Evolutionary conservation across 2,329 filamentous ascomycete genomes (phyloP).

Genomic region (Aspergillus pseudoglaucus): DNA sequence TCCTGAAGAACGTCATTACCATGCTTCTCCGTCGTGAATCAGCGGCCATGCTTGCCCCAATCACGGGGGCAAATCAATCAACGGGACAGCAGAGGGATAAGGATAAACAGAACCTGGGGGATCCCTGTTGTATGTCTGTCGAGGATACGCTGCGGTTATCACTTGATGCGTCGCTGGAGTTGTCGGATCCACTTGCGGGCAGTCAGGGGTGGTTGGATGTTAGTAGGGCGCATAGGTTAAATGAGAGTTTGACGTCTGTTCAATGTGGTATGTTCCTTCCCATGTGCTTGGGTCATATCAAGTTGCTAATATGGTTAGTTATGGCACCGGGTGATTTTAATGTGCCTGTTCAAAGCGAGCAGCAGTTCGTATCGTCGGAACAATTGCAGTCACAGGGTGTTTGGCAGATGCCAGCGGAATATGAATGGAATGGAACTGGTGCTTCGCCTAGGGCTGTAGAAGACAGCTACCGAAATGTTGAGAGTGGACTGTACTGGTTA

Average conservation of each 20-base stretch:
- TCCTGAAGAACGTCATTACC: constrained; percentile 18
- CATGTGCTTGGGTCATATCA: neutral
- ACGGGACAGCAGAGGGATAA: neutral
- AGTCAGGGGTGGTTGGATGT: constrained; percentile 7
- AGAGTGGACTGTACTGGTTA: constrained; percentile 24
- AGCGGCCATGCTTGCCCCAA: constrained; percentile 16
- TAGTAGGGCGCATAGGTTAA: constrained; percentile 12
- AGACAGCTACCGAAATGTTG: constrained; percentile 6
- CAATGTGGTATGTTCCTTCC: constrained; percentile 13
- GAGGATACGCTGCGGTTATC: constrained; percentile 19
- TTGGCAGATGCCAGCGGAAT: constrained; percentile 4
- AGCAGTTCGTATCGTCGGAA: neutral
- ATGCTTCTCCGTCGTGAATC: constrained; percentile 21
- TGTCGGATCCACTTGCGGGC: constrained; percentile 1
- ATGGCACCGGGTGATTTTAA: constrained; percentile 7
- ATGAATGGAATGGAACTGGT: constrained; percentile 7
- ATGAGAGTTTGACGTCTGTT: constrained; percentile 18
- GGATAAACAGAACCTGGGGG: neutral
- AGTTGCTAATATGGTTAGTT: constrained; percentile 3
- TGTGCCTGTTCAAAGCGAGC: neutral
- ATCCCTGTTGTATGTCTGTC: constrained; percentile 11
- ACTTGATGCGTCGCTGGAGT: constrained; percentile 9
- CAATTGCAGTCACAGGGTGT: neutral
- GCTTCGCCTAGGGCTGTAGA: neutral
- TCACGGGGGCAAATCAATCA: constrained; percentile 5